These are phyloP conservation scores for Annulohypoxylon maeteangense DNA, from an alignment of 495 filamentous ascomycete genomes.

Conservation along the genomic window DNA sequence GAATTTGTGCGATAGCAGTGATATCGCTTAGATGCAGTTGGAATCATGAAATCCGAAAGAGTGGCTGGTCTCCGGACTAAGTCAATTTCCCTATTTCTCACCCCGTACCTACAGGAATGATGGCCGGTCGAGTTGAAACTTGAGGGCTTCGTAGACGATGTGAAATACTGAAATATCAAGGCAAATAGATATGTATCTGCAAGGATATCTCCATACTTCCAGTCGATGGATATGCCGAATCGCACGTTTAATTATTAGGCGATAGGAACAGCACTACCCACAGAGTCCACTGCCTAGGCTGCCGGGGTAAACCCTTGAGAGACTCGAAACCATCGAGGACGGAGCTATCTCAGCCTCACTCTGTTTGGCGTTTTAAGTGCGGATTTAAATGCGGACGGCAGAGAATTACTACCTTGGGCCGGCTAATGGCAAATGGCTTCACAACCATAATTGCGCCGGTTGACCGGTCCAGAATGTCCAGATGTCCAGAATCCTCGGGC, in stretches of 20 bases:
- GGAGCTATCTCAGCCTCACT: slow-evolving; percentile 34
- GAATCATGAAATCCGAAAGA: slow-evolving; percentile 12
- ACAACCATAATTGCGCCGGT: slow-evolving; percentile 16
- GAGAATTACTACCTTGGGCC: slow-evolving; percentile 24
- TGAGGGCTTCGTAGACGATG: neutral
- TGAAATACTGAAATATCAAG: neutral
- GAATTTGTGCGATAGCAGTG: slow-evolving; percentile 11
- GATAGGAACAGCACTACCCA: neutral
- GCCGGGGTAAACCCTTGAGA: slow-evolving; percentile 14
- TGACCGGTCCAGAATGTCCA: slow-evolving; percentile 31
- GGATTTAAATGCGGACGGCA: slow-evolving; percentile 9
- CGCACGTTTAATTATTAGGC: slow-evolving; percentile 18
- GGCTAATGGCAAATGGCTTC: slow-evolving; percentile 26
- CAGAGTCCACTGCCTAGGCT: no score
- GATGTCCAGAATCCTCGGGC: slow-evolving; percentile 5
- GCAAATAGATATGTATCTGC: neutral
- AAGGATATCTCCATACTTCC: neutral
- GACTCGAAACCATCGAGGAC: slow-evolving; percentile 32
- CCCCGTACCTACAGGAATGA: neutral
- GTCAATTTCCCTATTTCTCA: neutral
- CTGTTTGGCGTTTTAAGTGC: slow-evolving; percentile 2
- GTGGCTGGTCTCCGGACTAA: slow-evolving; percentile 1
- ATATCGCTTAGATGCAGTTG: neutral
- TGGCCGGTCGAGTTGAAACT: neutral
- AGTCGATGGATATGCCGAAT: slow-evolving; percentile 21